phyloP scores from a whole-genome alignment of 352 stramenopile genomes.

The Phytophthora vignae region DNA sequence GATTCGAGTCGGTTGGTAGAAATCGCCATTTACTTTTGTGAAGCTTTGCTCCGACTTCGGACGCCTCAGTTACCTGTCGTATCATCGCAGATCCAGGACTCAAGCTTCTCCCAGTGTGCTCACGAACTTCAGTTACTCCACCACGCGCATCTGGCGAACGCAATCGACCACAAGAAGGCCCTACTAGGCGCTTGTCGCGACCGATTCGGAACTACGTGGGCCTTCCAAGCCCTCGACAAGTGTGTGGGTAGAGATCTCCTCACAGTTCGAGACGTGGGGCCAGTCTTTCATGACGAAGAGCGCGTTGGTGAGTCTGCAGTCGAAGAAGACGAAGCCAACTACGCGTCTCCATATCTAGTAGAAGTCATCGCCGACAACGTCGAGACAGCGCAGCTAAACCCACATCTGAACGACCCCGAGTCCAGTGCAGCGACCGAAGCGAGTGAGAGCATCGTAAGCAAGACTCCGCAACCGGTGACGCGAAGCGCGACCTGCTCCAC shows the following conservation, averaged over 20 bases:
- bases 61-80: conserved; percentile 22
- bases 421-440: not conserved
- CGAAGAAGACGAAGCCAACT: conserved; percentile 28
- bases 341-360: conserved; percentile 25
- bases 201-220: conserved; percentile 32
- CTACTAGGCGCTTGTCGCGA: conserved; percentile 36
- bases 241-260: conserved; percentile 21
- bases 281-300: conserved; percentile 23
- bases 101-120: conserved; percentile 41
- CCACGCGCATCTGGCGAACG: conserved; percentile 37
- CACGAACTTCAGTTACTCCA: conserved; percentile 55
- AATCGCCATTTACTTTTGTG: conserved; percentile 44
- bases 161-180: conserved; percentile 46
- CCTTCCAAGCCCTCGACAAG: conserved; percentile 20
- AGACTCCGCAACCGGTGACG: not conserved
- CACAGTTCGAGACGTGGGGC: conserved; percentile 16
- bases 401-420: conserved; percentile 15
- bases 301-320: not conserved
- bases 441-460: not conserved
- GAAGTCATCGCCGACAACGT: conserved; percentile 38
- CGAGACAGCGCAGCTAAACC: conserved; percentile 13
- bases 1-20: conserved; percentile 20
- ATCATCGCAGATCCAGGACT: conserved; percentile 29
- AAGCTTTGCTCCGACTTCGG: conserved; percentile 39
- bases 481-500: not conserved